phyloP scores from a whole-genome alignment of 331 rosid genomes.

The Stylosanthes scabra region DNA sequence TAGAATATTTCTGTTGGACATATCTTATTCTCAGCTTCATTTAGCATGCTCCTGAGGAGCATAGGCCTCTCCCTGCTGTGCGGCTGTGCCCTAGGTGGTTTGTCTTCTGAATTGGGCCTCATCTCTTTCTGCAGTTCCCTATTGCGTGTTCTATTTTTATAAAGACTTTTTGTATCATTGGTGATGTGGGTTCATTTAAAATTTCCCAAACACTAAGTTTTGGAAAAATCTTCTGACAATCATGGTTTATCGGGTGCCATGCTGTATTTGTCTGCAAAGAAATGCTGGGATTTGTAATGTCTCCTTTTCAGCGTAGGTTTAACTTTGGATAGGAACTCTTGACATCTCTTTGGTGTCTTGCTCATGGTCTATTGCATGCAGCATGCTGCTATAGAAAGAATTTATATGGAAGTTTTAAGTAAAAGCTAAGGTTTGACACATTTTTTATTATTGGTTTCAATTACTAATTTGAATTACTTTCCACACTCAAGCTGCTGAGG shows the following conservation, averaged over 20 bases:
- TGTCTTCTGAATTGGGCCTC: neutral
- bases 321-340: neutral
- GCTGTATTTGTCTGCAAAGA: neutral
- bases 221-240: neutral
- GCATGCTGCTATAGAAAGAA: neutral
- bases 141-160: too few relatives aligned
- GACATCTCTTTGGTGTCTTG: neutral
- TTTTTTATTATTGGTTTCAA: neutral
- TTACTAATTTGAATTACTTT: slow-evolving; percentile 8
- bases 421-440: slow-evolving; percentile 17
- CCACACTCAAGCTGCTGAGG: slow-evolving; percentile 55
- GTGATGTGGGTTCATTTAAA: neutral
- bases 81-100: neutral
- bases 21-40: neutral
- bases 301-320: neutral
- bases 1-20: neutral
- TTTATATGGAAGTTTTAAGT: neutral
- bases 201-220: neutral
- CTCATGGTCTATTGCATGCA: neutral
- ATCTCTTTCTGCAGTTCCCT: too few relatives aligned
- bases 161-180: neutral
- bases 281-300: neutral
- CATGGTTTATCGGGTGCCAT: neutral
- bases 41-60: neutral
- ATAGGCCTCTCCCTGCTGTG: neutral